A percentile compares a stretch with the other conserved stretches of the same genome.
phyloP scores from a whole-genome alignment of 176 grass and related monocot genomes.

The Juncus effusus region DNA sequence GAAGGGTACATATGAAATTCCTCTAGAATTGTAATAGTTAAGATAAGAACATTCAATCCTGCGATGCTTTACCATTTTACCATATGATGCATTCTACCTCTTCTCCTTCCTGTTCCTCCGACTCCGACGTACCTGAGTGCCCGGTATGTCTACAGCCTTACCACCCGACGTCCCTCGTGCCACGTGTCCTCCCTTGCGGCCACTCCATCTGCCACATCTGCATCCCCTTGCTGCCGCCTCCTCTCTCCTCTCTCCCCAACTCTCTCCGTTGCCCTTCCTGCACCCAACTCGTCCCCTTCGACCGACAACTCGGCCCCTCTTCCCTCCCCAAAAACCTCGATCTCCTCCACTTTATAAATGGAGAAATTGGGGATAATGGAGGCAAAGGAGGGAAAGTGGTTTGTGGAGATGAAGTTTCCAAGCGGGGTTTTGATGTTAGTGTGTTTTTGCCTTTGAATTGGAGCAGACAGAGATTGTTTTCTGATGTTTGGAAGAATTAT shows the following conservation, averaged over 20 bases:
- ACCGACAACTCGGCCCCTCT: conserved; percentile 48
- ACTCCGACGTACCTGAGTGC: conserved; percentile 62
- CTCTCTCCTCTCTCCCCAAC: conserved; percentile 31
- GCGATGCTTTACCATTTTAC: too few relatives aligned
- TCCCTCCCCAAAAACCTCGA: conserved; percentile 80
- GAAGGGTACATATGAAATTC: too few relatives aligned
- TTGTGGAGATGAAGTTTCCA: neutral
- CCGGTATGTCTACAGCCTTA: conserved; percentile 76
- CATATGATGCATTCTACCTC: neutral
- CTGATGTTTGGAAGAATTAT: conserved; percentile 23
- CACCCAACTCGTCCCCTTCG: conserved; percentile 70
- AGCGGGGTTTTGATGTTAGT: conserved; percentile 31
- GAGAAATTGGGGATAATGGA: conserved; percentile 10
- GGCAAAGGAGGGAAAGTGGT: neutral
- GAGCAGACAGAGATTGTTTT: conserved; percentile 29
- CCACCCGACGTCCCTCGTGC: conserved; percentile 37
- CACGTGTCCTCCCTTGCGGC: conserved; percentile 77
- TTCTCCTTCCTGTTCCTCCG: neutral
- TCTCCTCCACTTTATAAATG: conserved; percentile 50
- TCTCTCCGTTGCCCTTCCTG: conserved; percentile 83
- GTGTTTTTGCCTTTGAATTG: conserved; percentile 30
- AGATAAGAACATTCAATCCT: too few relatives aligned
- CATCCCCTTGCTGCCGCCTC: conserved; percentile 61
- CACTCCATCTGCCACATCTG: conserved; percentile 73
- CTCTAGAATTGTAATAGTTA: too few relatives aligned